Evolutionary conservation across 2,329 filamentous ascomycete genomes (phyloP).

Genomic region (Pyricularia grisea): DNA sequence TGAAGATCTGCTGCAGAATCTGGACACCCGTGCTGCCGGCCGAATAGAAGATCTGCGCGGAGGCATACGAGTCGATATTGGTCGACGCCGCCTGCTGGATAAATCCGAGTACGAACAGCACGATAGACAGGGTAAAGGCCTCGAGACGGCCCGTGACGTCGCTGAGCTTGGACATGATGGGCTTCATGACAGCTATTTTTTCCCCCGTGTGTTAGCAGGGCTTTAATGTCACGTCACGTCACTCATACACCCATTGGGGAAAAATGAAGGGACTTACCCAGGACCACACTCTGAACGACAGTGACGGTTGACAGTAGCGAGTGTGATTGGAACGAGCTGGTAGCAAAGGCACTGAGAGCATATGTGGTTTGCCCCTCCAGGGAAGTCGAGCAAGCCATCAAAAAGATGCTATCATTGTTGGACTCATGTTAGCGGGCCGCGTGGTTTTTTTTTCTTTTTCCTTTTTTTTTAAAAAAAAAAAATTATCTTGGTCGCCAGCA

Average conservation of each 20-base stretch:
- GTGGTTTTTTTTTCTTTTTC: too few species aligned
- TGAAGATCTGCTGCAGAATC: conserved; percentile 54
- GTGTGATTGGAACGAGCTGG: conserved; percentile 53
- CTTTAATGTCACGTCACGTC: background rate
- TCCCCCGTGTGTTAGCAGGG: background rate
- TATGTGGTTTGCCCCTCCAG: conserved; percentile 55
- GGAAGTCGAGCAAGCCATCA: conserved; percentile 58
- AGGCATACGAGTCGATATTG: conserved; percentile 41
- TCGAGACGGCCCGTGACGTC: conserved; percentile 54
- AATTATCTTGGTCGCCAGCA: background rate
- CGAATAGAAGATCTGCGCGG: conserved; percentile 52
- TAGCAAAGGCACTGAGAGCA: conserved; percentile 52
- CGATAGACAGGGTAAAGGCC: conserved; percentile 43
- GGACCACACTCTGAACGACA: conserved; percentile 55
- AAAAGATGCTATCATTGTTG: conserved; percentile 27
- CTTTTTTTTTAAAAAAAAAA: background rate
- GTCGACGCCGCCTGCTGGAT: conserved; percentile 45
- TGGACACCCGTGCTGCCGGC: conserved; percentile 35
- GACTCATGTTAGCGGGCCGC: conserved; percentile 9
- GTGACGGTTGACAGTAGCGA: conserved; percentile 55
- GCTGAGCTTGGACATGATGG: conserved; percentile 51
- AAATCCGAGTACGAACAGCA: conserved; percentile 47
- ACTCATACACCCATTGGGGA: background rate
- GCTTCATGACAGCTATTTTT: conserved; percentile 42
- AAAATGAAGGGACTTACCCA: conserved; percentile 30